Percentiles rank a stretch among this genome's conserved stretches.
These are phyloP conservation scores for Hawksworthiomyces lignivorus DNA, from an alignment of 2,329 filamentous ascomycete genomes.

Conservation along the genomic window DNA sequence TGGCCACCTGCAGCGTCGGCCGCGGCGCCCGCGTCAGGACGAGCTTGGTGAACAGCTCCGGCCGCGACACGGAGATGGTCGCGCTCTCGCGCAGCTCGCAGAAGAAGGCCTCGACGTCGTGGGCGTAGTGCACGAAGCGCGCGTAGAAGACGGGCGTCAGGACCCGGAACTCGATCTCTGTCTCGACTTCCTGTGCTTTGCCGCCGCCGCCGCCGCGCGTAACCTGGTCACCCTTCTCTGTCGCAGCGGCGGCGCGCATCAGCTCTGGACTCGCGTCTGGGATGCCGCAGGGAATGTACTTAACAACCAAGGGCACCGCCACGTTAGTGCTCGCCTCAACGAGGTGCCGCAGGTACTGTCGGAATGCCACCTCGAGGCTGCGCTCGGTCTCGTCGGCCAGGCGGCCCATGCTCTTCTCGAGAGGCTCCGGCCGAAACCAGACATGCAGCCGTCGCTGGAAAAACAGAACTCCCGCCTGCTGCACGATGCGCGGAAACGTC, in stretches of 20 bases:
- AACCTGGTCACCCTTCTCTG: background rate
- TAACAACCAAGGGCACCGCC: slow-evolving; percentile 32
- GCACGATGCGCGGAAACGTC: slow-evolving; percentile 58
- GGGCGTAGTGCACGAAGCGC: slow-evolving; percentile 54
- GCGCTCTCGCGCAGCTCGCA: slow-evolving; percentile 51
- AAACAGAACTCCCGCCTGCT: slow-evolving; percentile 51
- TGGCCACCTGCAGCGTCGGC: slow-evolving; percentile 25
- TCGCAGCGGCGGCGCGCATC: background rate
- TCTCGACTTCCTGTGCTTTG: slow-evolving; percentile 4
- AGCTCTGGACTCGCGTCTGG: slow-evolving; percentile 26
- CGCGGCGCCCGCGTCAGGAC: slow-evolving; percentile 33
- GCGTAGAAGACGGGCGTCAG: slow-evolving; percentile 61
- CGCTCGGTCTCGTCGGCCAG: slow-evolving; percentile 42
- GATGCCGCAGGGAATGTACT: slow-evolving; percentile 46
- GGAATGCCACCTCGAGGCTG: slow-evolving; percentile 38
- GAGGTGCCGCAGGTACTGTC: slow-evolving; percentile 39
- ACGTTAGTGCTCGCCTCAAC: slow-evolving; percentile 30
- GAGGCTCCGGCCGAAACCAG: slow-evolving; percentile 58
- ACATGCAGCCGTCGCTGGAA: slow-evolving; percentile 51
- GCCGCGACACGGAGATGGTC: slow-evolving; percentile 50
- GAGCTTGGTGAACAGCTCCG: slow-evolving; percentile 40
- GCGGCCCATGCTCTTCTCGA: slow-evolving; percentile 46
- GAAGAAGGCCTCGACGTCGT: slow-evolving; percentile 54
- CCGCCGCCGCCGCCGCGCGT: too few species aligned
- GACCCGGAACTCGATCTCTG: slow-evolving; percentile 46